These are phyloP conservation scores for Daedalea quercina DNA, from an alignment of 768 basidiomycete genomes.

Conservation along the genomic window DNA sequence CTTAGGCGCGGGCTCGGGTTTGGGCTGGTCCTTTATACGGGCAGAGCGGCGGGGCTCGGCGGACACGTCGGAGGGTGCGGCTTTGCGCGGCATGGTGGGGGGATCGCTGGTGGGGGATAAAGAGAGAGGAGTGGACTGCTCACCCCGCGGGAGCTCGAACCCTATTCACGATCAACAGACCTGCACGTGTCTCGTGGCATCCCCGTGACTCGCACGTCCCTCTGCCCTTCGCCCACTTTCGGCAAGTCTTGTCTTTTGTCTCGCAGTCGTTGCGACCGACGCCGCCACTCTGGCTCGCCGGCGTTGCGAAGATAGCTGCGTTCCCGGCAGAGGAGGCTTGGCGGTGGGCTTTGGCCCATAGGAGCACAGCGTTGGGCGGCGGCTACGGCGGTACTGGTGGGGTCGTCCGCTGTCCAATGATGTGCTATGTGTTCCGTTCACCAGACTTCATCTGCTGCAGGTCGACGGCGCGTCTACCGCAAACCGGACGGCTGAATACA, in stretches of 20 bases:
- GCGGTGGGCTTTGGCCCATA: too few relatives aligned
- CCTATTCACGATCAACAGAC: conserved; percentile 25
- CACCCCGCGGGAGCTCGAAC: conserved; percentile 15
- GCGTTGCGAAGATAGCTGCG: too few relatives aligned
- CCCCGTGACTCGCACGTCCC: conserved; percentile 12
- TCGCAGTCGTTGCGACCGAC: too few relatives aligned
- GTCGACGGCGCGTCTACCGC: too few relatives aligned
- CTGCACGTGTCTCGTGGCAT: conserved; percentile 19
- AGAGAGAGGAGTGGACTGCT: conserved; percentile 11
- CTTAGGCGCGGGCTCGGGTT: conserved; percentile 43
- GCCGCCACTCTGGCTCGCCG: too few relatives aligned
- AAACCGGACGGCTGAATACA: too few relatives aligned
- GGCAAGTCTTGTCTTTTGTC: neutral
- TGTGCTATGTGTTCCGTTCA: too few relatives aligned
- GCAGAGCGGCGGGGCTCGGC: conserved; percentile 63
- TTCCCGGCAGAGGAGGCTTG: too few relatives aligned
- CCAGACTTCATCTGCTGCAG: too few relatives aligned
- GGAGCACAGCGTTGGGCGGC: too few relatives aligned
- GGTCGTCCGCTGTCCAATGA: too few relatives aligned
- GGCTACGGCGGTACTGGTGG: too few relatives aligned
- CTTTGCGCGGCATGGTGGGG: conserved; percentile 62
- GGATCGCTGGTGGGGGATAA: conserved; percentile 14
- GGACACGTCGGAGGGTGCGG: conserved; percentile 36
- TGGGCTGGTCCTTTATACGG: conserved; percentile 70
- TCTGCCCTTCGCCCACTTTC: neutral